These are phyloP conservation scores for Moricandia moricandioides DNA, from an alignment of 345 rosid genomes.

Conservation along the genomic window DNA sequence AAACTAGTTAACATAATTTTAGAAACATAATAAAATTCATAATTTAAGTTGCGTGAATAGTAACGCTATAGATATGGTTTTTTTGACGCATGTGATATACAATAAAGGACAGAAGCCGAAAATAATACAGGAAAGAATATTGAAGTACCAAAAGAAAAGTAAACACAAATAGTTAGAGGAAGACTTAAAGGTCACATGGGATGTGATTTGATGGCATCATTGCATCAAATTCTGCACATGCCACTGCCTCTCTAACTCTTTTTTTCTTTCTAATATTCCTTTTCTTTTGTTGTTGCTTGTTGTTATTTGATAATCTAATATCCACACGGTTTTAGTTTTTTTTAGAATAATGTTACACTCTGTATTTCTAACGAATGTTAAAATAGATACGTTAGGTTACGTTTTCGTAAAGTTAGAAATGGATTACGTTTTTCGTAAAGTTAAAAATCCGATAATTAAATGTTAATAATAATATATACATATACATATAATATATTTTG, in stretches of 20 bases:
- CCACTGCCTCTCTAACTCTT: constrained; percentile 29
- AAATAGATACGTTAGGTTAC: too few relatives aligned
- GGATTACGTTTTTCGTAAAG: too few relatives aligned
- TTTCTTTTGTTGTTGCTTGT: constrained; percentile 1
- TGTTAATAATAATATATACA: too few relatives aligned
- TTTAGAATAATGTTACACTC: not conserved
- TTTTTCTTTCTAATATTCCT: constrained; percentile 24
- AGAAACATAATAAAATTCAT: not conserved
- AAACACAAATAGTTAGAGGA: constrained; percentile 30
- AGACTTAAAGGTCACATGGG: constrained; percentile 35
- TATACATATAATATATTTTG: too few relatives aligned
- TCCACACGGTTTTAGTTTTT: constrained; percentile 34
- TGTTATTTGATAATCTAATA: not conserved
- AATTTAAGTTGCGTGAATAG: not conserved
- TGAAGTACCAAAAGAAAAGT: constrained; percentile 33
- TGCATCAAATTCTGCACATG: constrained; percentile 34
- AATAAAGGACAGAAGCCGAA: constrained; percentile 4
- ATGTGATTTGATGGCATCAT: constrained; percentile 32
- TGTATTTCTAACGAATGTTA: too few relatives aligned
- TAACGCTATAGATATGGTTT: not conserved
- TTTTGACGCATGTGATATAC: not conserved
- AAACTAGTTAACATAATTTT: not conserved
- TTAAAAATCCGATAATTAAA: too few relatives aligned
- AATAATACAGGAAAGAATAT: constrained; percentile 25
- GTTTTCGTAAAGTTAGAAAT: too few relatives aligned